These are phyloP conservation scores for Fusarium longipes DNA, from an alignment of 2,329 filamentous ascomycete species.

Conservation along the genomic window DNA sequence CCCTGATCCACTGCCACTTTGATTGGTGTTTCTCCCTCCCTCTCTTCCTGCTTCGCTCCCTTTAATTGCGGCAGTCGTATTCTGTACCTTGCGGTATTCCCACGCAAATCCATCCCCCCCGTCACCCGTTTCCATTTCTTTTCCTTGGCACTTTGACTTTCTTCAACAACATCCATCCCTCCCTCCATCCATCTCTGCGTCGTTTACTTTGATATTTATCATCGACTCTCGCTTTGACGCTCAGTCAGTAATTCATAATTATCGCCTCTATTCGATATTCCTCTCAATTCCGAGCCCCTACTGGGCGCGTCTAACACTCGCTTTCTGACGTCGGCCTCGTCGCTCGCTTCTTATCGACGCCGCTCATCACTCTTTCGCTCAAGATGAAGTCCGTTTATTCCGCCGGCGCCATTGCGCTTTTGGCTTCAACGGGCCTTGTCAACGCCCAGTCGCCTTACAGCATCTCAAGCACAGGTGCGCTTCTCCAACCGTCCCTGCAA, in stretches of 20 bases:
- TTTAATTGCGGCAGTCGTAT: constrained; percentile 32
- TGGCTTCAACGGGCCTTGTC: constrained; percentile 38
- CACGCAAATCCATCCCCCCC: constrained; percentile 24
- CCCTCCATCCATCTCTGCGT: constrained; percentile 12
- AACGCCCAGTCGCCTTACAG: constrained; percentile 42
- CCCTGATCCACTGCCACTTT: constrained; percentile 31
- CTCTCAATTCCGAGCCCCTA: constrained; percentile 15
- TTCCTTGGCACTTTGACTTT: constrained; percentile 44
- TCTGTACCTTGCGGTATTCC: constrained; percentile 20
- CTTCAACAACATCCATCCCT: constrained; percentile 38
- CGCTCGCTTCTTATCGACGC: constrained; percentile 4
- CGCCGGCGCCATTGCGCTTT: constrained; percentile 38
- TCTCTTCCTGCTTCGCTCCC: constrained; percentile 19
- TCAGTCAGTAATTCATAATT: constrained; percentile 9
- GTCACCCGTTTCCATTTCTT: constrained; percentile 34
- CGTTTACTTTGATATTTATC: constrained; percentile 1
- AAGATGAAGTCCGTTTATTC: constrained; percentile 41
- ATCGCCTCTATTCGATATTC: constrained; percentile 2
- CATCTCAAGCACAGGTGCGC: constrained; percentile 42
- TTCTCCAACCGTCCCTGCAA: background rate
- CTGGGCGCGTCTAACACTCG: constrained; percentile 36
- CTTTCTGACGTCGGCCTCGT: constrained; percentile 4
- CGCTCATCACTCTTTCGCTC: constrained; percentile 23
- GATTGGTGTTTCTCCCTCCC: constrained; percentile 33
- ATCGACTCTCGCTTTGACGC: constrained; percentile 15